Percentiles rank a stretch among this genome's conserved stretches.
Conservation (phyloP, 768 basidiomycete species). For the Boletus huronensis region DNA sequence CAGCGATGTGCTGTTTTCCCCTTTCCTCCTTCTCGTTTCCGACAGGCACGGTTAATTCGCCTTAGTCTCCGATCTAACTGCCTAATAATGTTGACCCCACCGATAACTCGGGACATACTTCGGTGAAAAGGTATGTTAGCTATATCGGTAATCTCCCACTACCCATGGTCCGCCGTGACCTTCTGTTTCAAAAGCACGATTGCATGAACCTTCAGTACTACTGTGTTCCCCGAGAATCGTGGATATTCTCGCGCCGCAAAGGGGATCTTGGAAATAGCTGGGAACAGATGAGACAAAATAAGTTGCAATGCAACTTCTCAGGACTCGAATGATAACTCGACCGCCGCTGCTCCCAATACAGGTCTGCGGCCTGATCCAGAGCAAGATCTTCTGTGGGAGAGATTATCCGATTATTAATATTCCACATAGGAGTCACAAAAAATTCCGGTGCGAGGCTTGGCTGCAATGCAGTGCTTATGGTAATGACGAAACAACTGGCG, state of each 20-base stretch:
- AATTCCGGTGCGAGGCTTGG: constrained; percentile 2
- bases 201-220: background rate
- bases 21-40: constrained; percentile 1
- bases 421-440: background rate
- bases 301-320: background rate
- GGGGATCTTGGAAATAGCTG: background rate
- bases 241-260: background rate
- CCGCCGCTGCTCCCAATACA: background rate
- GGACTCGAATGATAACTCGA: background rate
- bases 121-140: background rate
- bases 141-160: background rate
- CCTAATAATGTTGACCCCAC: background rate
- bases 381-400: background rate
- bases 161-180: background rate
- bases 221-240: background rate
- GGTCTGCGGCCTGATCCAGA: background rate
- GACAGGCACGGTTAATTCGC: background rate
- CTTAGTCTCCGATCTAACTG: background rate
- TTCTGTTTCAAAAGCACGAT: background rate
- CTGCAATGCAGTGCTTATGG: background rate
- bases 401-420: background rate
- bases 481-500: background rate
- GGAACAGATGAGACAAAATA: background rate
- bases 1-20: background rate
- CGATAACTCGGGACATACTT: background rate